A percentile compares a stretch with the other conserved stretches of the same genome.
These are phyloP conservation scores for Pisolithus microcarpus DNA, from an alignment of 768 basidiomycete species.

Conservation along the genomic window DNA sequence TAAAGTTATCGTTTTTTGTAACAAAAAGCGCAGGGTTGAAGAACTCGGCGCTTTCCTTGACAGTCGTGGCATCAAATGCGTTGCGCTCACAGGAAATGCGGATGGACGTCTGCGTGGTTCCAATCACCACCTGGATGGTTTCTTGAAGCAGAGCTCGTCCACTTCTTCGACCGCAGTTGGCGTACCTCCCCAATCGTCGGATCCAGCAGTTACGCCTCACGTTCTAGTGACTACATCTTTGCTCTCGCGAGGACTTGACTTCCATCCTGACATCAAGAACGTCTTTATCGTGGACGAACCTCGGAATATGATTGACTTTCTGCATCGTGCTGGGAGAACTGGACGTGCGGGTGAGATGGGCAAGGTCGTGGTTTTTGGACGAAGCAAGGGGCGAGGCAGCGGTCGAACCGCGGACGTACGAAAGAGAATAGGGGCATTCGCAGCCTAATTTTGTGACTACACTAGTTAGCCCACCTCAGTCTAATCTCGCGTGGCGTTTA, in stretches of 20 bases:
- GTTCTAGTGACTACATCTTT: constrained; percentile 87
- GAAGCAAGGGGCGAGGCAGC: constrained; percentile 58
- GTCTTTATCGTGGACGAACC: constrained; percentile 88
- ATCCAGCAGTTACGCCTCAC: constrained; percentile 38
- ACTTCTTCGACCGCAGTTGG: constrained; percentile 1
- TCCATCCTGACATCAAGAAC: constrained; percentile 66
- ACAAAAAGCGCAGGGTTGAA: constrained; percentile 62
- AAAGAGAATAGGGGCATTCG: constrained; percentile 41
- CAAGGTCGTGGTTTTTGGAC: constrained; percentile 72
- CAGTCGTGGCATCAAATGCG: constrained; percentile 52
- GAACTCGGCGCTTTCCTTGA: constrained; percentile 53
- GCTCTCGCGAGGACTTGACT: constrained; percentile 86
- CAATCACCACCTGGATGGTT: constrained; percentile 72
- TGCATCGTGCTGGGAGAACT: constrained; percentile 84
- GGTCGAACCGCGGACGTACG: constrained; percentile 43
- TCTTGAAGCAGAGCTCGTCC: constrained; percentile 38
- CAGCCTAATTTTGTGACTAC: neutral
- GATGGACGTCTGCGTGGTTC: constrained; percentile 55
- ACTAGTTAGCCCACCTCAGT: no score
- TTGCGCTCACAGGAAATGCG: constrained; percentile 59
- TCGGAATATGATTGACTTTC: constrained; percentile 83
- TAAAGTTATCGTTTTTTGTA: constrained; percentile 80
- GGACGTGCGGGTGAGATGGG: constrained; percentile 68
- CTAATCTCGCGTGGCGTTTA: no score
- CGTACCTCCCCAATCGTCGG: constrained; percentile 9